Evolutionary conservation across 2,329 filamentous ascomycete species (phyloP).

Genomic region (Fusarium ambrosium): DNA sequence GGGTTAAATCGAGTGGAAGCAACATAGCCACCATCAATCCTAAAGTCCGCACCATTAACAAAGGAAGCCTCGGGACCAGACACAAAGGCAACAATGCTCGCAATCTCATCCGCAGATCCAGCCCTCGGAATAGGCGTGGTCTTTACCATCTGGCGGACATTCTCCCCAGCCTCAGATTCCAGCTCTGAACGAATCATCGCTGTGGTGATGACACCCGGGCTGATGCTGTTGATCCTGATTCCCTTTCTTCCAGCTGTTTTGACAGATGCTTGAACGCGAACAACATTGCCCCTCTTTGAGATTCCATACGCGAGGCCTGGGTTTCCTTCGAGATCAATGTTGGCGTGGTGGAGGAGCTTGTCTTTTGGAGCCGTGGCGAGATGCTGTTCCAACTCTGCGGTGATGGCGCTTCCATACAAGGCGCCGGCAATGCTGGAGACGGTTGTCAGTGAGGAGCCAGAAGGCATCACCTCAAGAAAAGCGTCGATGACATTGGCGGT

Average conservation of each 20-base stretch:
- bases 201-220: background rate
- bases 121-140: background rate
- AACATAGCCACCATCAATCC: slow-evolving; percentile 7
- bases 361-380: background rate
- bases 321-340: background rate
- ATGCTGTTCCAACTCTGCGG: slow-evolving; percentile 4
- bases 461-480: background rate
- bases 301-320: background rate
- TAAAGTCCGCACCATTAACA: background rate
- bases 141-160: background rate
- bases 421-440: slow-evolving; percentile 6
- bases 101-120: slow-evolving; percentile 9
- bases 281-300: slow-evolving; percentile 6
- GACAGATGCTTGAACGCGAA: slow-evolving; percentile 3
- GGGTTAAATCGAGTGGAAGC: background rate
- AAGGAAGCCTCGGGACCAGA: slow-evolving; percentile 2
- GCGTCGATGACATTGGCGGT: slow-evolving; percentile 16
- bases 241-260: background rate
- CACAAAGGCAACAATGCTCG: slow-evolving; percentile 8
- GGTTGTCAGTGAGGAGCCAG: background rate
- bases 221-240: slow-evolving; percentile 4
- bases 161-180: background rate
- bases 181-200: background rate
- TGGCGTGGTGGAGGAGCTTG: background rate
- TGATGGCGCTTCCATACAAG: background rate